These are phyloP conservation scores for Coccinonectria pachysandricola DNA, from an alignment of 2,329 filamentous ascomycete genomes.

Conservation along the genomic window DNA sequence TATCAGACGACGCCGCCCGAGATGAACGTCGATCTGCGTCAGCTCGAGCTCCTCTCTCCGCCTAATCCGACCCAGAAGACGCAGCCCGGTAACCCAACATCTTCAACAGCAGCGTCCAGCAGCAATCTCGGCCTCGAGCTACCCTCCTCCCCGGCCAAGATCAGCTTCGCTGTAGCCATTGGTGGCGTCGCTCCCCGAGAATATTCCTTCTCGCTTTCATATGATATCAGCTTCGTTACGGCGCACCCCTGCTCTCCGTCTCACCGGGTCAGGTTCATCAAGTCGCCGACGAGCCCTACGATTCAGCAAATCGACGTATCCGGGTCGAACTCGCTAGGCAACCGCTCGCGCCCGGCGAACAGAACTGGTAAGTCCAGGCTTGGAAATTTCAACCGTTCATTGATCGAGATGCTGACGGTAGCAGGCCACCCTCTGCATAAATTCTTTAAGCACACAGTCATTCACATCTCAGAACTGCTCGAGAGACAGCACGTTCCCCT, in stretches of 20 bases:
- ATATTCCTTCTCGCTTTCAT: conserved; percentile 35
- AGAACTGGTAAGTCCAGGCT: conserved; percentile 33
- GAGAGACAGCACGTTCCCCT: conserved; percentile 35
- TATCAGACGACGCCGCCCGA: conserved; percentile 38
- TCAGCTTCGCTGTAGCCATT: conserved; percentile 26
- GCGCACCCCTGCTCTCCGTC: conserved; percentile 55
- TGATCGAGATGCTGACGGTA: too few species aligned
- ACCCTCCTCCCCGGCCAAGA: conserved; percentile 24
- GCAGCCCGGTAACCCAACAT: conserved; percentile 26
- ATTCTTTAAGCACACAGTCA: conserved; percentile 47
- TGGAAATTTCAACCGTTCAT: too few species aligned
- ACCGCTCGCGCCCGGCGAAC: conserved; percentile 35
- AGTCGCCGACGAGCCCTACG: conserved; percentile 48
- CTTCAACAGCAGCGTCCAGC: conserved; percentile 7
- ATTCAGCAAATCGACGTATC: conserved; percentile 47
- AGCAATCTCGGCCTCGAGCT: conserved; percentile 24
- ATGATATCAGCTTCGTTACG: conserved; percentile 56
- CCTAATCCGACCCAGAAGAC: conserved; percentile 35
- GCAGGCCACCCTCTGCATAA: conserved; percentile 54
- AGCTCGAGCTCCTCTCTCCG: conserved; percentile 37
- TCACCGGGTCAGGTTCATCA: conserved; percentile 45
- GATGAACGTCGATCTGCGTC: conserved; percentile 38
- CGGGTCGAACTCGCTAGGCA: conserved; percentile 32
- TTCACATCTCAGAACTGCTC: conserved; percentile 49
- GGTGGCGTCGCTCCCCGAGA: conserved; percentile 31